Base-by-base conservation (phyloP, 805 yeast species). In the Zygosaccharomyces siamensis region DNA sequence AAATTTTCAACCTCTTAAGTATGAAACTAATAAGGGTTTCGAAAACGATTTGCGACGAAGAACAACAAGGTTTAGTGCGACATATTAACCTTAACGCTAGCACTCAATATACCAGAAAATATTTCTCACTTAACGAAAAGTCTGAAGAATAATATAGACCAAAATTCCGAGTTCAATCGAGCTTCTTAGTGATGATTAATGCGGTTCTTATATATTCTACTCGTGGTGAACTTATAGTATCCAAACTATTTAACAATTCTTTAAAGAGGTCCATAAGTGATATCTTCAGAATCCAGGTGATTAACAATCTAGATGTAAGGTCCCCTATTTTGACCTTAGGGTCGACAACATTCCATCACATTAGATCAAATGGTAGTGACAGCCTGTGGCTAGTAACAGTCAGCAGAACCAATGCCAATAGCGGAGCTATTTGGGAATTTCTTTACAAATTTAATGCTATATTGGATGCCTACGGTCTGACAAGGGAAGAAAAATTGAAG, bases 221-320 rank as follows among this genome's bases (percentile, higher is more conserved):
- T 46, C 80, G 84, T 51, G 98, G 97, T 4, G 97, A 90, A 63
- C 81, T 89, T 18, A 71, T 92, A 37, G 79, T 90, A 45, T 83
- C 93, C 20, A 79, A 86, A 46, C 62, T 86, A 32, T 83, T 83
- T 65, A 76, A 83, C 48, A 89, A 85, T 47, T 88, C 90, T 2
- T 79, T 89, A 47, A 80, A 87, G 56, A 70, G 92, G 45, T 85
- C 85, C 47, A 81, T 90, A 18, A 74, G 93, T 14, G 97, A 90
- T 57, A 87, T 89, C 27, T 92, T 92, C 61, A 77, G 97, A n/a
- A 83, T 89, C 47, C 97, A 92, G 62, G 96, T 92, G 24, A 88
- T 92, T 37, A 74, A 86, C 46, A 77, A 83, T 48, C 38, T 52
- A 10, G 62, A 60, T 64, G 70, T 74, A n/a, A 70, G 82, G 53